Base-by-base conservation (phyloP, 805 yeast genomes). In the Ogataea methanolica region DNA sequence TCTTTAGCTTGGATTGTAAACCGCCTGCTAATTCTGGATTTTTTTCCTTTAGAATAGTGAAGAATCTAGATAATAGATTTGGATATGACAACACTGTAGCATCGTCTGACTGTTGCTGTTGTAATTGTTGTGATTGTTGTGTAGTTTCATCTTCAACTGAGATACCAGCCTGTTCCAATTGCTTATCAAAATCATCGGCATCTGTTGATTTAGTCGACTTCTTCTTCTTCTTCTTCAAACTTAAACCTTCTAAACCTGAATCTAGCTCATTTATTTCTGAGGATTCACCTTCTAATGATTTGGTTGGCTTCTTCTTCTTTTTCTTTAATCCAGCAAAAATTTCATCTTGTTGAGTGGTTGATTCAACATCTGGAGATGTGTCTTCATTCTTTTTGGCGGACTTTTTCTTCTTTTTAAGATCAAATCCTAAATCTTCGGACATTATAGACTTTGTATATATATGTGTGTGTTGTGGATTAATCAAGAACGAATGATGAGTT, bases 1-100 rank as follows among this genome's bases (percentile, higher is more conserved):
- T 90, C 78, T 92, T 86, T 73, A 91, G 85, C 72, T 92, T 91
- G 38, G 96, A 92, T 31, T 88, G 77, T 70, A 96, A 83, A 67
- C 92, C 98, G 66, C 97, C 97, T 40, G 98, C 99, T 62, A 94
- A 80, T 70, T 94, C 99, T 52, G 99, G 99, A 74, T 94, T 94
- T 72, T 92, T 92, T 54, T 88, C 84, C 62, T 88, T 89, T 63
- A 94, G 78, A 51, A 92, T 84, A 46, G 73, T 70, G 75, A 91
- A 94, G 67, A 94, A 94, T 67, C 99, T 80, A 45, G 85, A 78
- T 61, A 94, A 78, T 54, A 94, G 79, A 42, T 77, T 78, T 50
- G 81, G 82, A 70, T 94, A 94, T 50, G 91, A 80, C 54, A 61
- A 54, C 34, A 85, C 73, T 43, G 85, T 26, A 26, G 60, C 66